A percentile compares a stretch with the other conserved stretches of the same genome.
Conservation (phyloP, 2,329 filamentous ascomycete genomes). For the Clonostachys solani region DNA sequence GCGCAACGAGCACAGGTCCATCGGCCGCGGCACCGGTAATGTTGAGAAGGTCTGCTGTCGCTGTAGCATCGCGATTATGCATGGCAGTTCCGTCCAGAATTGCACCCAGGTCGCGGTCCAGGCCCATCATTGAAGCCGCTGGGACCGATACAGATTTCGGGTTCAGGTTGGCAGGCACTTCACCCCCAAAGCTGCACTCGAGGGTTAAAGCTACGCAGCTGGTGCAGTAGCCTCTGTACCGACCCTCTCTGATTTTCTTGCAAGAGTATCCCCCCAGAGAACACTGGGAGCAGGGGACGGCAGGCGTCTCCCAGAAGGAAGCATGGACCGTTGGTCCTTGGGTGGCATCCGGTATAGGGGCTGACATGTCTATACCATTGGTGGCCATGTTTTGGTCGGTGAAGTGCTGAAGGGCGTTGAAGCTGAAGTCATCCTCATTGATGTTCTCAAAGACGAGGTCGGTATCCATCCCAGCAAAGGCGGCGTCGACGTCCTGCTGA, state of each 20-base stretch:
- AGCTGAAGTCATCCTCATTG: constrained; percentile 56
- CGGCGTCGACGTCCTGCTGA: constrained; percentile 2
- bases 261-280: constrained; percentile 48
- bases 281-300: constrained; percentile 48
- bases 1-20: neutral
- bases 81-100: neutral
- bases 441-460: constrained; percentile 51
- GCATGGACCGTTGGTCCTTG: constrained; percentile 2
- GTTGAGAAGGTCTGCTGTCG: constrained; percentile 14
- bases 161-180: constrained; percentile 23
- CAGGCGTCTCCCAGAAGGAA: constrained; percentile 34
- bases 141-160: constrained; percentile 8
- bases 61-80: constrained; percentile 12
- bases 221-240: constrained; percentile 56
- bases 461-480: constrained; percentile 26
- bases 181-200: constrained; percentile 50
- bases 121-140: neutral
- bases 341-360: constrained; percentile 4
- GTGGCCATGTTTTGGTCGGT: constrained; percentile 15
- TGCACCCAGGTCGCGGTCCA: neutral
- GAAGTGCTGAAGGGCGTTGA: constrained; percentile 56
- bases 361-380: constrained; percentile 17
- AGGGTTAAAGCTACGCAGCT: constrained; percentile 56
- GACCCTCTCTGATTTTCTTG: constrained; percentile 57
- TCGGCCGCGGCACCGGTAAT: constrained; percentile 12